Percentiles rank a stretch among this genome's conserved stretches.
Conservation (phyloP, 495 filamentous ascomycete species). For the Xylaria castorea region DNA sequence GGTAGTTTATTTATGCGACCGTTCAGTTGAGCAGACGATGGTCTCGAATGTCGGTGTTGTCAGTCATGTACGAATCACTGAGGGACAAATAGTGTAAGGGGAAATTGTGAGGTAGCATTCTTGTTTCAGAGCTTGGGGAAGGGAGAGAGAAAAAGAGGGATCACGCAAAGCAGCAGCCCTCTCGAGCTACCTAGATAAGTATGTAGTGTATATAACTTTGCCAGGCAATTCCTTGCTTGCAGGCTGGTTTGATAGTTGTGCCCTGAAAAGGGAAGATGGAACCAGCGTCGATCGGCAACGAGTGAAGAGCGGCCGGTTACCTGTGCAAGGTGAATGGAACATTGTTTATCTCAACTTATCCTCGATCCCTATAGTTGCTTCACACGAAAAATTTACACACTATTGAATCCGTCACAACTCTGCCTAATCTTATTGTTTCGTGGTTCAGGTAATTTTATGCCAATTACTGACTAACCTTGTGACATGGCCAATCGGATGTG, state of each 20-base stretch:
- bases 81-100: not conserved
- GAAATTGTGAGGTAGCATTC: not conserved
- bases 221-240: not conserved
- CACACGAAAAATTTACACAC: not conserved
- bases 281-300: too few relatives aligned
- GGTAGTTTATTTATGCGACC: conserved; percentile 11
- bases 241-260: not conserved
- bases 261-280: too few relatives aligned
- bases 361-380: not conserved
- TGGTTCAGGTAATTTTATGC: conserved; percentile 21
- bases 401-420: conserved; percentile 1
- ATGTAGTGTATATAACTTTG: not conserved
- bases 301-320: too few relatives aligned
- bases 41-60: not conserved
- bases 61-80: conserved; percentile 1
- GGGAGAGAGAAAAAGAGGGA: not conserved
- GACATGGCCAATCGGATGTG: conserved; percentile 13
- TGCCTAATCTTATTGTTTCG: conserved; percentile 2
- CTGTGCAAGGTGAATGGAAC: not conserved
- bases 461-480: not conserved
- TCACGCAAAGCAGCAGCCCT: not conserved
- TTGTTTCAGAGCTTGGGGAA: conserved; percentile 16
- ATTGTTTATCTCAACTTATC: not conserved
- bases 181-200: not conserved
- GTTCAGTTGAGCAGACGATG: not conserved